phyloP scores from a whole-genome alignment of 305 asterid species.

The Andrographis paniculata region DNA sequence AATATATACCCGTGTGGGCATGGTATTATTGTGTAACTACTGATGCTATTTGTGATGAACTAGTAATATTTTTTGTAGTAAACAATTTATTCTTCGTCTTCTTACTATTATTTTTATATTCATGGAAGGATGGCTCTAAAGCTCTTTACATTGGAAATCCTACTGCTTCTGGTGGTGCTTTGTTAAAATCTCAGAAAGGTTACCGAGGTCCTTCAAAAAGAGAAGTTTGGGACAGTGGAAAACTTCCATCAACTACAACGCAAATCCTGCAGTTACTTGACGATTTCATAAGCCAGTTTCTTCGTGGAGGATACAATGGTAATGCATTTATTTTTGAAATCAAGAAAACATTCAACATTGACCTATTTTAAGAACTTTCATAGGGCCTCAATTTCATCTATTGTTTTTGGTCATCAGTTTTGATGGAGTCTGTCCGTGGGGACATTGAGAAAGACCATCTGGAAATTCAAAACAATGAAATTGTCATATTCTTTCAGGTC shows the following conservation, averaged over 20 bases:
- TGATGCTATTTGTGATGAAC: constrained; percentile 7
- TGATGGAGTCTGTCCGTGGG: constrained; percentile 83
- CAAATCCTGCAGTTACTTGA: constrained; percentile 47
- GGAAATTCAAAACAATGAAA: constrained; percentile 62
- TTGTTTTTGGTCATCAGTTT: constrained; percentile 35
- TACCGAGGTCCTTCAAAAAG: constrained; percentile 67
- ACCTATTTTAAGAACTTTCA: constrained; percentile 9
- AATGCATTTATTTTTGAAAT: constrained; percentile 14
- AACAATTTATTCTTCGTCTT: constrained; percentile 1
- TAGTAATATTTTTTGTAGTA: constrained; percentile 7
- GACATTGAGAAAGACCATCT: constrained; percentile 82
- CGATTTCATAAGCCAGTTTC: constrained; percentile 69
- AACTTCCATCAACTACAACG: constrained; percentile 47
- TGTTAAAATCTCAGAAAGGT: constrained; percentile 56
- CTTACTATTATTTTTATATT: no score
- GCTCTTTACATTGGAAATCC: constrained; percentile 83
- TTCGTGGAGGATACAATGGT: constrained; percentile 91
- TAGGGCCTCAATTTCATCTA: constrained; percentile 23
- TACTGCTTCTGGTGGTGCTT: constrained; percentile 47
- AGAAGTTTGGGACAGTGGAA: constrained; percentile 64
- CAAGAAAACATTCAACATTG: constrained; percentile 10
- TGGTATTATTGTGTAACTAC: constrained; percentile 41
- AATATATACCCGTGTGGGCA: constrained; percentile 69
- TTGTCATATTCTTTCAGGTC: constrained; percentile 66
- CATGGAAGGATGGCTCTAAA: constrained; percentile 95